These are phyloP conservation scores for Hymenoscyphus repandus DNA, from an alignment of 2,329 filamentous ascomycete species.

Conservation along the genomic window DNA sequence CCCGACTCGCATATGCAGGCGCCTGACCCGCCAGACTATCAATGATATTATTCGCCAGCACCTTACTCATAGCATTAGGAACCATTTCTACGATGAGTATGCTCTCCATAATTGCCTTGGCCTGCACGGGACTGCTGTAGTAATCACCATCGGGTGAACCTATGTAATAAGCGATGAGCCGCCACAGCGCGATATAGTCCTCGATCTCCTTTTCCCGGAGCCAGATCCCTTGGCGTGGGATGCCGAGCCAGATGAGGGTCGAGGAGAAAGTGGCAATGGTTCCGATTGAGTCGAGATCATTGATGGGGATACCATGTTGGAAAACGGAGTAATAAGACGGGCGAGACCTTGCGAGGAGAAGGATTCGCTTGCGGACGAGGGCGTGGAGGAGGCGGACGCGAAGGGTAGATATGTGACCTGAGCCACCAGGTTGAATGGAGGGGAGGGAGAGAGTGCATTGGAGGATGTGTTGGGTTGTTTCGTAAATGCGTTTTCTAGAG, in stretches of 20 bases:
- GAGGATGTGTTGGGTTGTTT: constrained; percentile 72
- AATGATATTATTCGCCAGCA: too few species aligned
- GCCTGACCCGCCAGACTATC: too few species aligned
- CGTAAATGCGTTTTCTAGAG: constrained; percentile 59
- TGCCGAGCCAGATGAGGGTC: constrained; percentile 59
- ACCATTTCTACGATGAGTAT: constrained; percentile 61
- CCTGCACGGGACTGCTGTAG: constrained; percentile 50
- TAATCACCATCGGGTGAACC: constrained; percentile 61
- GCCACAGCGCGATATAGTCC: constrained; percentile 73
- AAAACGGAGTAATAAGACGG: constrained; percentile 59
- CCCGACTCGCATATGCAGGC: constrained; percentile 58
- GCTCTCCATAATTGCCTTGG: constrained; percentile 61
- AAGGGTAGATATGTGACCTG: constrained; percentile 58
- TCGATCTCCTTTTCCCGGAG: constrained; percentile 54
- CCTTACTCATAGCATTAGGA: constrained; percentile 56
- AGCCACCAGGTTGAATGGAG: constrained; percentile 62
- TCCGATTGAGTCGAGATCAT: constrained; percentile 68
- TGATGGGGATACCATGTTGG: constrained; percentile 62
- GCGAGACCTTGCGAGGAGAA: constrained; percentile 48
- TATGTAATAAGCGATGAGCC: constrained; percentile 66
- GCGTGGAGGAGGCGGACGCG: constrained; percentile 67
- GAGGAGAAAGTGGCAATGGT: constrained; percentile 69
- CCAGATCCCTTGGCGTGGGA: constrained; percentile 69
- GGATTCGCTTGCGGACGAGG: constrained; percentile 59
- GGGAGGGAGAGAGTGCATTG: constrained; percentile 62